These are phyloP conservation scores for Seiridium unicorne DNA, from an alignment of 2,329 filamentous ascomycete species.

Conservation along the genomic window DNA sequence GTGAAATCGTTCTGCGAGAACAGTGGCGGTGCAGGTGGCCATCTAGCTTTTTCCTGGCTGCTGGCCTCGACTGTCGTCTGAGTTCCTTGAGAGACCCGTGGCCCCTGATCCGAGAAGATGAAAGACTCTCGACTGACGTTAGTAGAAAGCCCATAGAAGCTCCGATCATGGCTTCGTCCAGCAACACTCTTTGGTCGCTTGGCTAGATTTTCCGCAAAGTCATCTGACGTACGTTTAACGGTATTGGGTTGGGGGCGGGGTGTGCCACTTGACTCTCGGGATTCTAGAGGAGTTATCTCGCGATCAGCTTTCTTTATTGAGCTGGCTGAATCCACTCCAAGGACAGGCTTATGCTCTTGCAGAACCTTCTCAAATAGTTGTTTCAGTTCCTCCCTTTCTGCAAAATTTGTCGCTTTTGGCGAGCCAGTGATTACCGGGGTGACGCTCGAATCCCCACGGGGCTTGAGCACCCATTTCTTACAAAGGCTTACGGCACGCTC, in stretches of 20 bases:
- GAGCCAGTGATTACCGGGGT: conserved; percentile 17
- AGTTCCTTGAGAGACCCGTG: conserved; percentile 23
- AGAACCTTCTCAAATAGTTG: conserved; percentile 19
- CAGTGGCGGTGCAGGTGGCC: conserved; percentile 3
- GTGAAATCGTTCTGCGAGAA: conserved; percentile 9
- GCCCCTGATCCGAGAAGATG: conserved; percentile 30
- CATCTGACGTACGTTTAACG: not conserved
- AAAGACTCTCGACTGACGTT: not conserved
- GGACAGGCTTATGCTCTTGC: conserved; percentile 13
- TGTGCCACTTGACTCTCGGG: not conserved
- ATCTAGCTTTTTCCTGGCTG: conserved; percentile 18
- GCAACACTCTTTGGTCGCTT: not conserved
- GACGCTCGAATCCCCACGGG: conserved; percentile 16
- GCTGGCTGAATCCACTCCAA: not conserved
- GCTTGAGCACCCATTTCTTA: conserved; percentile 26
- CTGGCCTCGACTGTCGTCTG: conserved; percentile 32
- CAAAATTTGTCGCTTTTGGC: conserved; percentile 21
- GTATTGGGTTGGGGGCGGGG: not conserved
- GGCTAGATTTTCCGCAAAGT: not conserved
- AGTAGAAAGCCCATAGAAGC: not conserved
- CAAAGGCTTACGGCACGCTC: conserved; percentile 21
- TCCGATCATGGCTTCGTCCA: not conserved
- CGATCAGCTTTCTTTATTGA: not conserved
- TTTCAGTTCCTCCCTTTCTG: conserved; percentile 21
- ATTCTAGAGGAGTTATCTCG: not conserved